These are phyloP conservation scores for Phytophthora tentaculata DNA, from an alignment of 352 stramenopile species.

Conservation along the genomic window DNA sequence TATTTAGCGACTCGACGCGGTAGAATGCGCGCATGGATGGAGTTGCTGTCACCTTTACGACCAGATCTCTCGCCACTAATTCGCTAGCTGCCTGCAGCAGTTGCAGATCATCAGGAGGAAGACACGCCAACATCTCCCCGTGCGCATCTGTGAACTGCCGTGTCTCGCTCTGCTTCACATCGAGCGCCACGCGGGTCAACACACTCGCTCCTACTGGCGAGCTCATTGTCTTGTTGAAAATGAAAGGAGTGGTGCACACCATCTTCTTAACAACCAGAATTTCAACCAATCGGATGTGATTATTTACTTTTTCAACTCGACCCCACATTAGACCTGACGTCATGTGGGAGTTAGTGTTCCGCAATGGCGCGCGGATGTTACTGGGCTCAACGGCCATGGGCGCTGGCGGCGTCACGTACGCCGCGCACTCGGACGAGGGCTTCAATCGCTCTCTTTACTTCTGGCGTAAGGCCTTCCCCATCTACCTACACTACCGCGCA, in stretches of 20 bases:
- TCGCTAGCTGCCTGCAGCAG: conserved; percentile 65
- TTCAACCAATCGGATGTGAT: background rate
- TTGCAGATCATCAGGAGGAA: conserved; percentile 46
- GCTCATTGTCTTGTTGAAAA: conserved; percentile 22
- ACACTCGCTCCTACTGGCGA: conserved; percentile 40
- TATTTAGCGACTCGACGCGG: conserved; percentile 72
- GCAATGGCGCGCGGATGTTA: conserved; percentile 65
- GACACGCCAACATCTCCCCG: conserved; percentile 54
- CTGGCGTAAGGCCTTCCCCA: conserved; percentile 88
- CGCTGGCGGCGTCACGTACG: conserved; percentile 57
- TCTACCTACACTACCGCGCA: conserved; percentile 85
- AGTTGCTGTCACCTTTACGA: conserved; percentile 54
- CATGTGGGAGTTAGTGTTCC: conserved; percentile 55
- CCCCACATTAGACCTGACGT: background rate
- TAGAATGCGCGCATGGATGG: conserved; percentile 63
- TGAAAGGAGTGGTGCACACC: background rate
- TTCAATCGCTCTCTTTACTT: conserved; percentile 86
- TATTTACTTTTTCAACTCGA: background rate
- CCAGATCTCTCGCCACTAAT: conserved; percentile 49
- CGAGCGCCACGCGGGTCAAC: conserved; percentile 45
- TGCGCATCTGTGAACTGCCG: conserved; percentile 43
- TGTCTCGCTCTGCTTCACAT: conserved; percentile 46
- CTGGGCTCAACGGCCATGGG: conserved; percentile 57
- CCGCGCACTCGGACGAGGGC: conserved; percentile 75
- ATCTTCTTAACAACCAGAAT: background rate